Percentiles rank a stretch among this genome's conserved stretches.
phyloP scores from a whole-genome alignment of 163 green algal species.

The Chlorella variabilis region DNA sequence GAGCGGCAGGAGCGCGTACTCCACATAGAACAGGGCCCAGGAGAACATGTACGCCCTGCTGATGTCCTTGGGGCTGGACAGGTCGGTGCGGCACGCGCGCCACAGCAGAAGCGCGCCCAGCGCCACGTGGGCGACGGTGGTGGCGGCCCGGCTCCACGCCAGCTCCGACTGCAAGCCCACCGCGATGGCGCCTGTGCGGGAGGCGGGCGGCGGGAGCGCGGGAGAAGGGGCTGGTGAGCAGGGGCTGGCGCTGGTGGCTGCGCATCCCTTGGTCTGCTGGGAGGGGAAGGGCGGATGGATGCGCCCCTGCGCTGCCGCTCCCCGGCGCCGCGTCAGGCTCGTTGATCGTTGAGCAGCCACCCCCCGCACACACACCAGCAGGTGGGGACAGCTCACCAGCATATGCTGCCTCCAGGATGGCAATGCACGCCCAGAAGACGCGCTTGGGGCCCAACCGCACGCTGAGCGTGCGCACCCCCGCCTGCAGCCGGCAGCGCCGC shows the following conservation, averaged over 20 bases:
- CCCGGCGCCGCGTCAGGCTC: no score
- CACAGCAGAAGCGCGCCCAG: slow-evolving; percentile 62
- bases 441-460: slow-evolving; percentile 72
- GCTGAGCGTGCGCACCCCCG: slow-evolving; percentile 82
- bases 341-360: no score
- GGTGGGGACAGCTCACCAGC: slow-evolving; percentile 13
- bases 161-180: slow-evolving; percentile 52
- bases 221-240: background rate
- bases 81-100: slow-evolving; percentile 63
- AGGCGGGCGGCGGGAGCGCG: background rate
- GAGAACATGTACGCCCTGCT: slow-evolving; percentile 88
- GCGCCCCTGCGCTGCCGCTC: no score
- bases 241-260: no score
- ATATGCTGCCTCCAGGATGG: slow-evolving; percentile 60
- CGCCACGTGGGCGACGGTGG: slow-evolving; percentile 55
- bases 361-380: no score
- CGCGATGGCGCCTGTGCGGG: slow-evolving; percentile 54
- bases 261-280: no score
- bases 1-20: slow-evolving; percentile 80
- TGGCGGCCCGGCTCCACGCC: slow-evolving; percentile 41
- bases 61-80: slow-evolving; percentile 61
- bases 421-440: slow-evolving; percentile 89
- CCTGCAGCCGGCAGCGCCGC: slow-evolving; percentile 38
- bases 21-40: slow-evolving; percentile 92
- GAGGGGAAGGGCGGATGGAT: no score